These are phyloP conservation scores for Fraxinus sp. DNA, from an alignment of 305 asterid genomes.

Conservation along the genomic window DNA sequence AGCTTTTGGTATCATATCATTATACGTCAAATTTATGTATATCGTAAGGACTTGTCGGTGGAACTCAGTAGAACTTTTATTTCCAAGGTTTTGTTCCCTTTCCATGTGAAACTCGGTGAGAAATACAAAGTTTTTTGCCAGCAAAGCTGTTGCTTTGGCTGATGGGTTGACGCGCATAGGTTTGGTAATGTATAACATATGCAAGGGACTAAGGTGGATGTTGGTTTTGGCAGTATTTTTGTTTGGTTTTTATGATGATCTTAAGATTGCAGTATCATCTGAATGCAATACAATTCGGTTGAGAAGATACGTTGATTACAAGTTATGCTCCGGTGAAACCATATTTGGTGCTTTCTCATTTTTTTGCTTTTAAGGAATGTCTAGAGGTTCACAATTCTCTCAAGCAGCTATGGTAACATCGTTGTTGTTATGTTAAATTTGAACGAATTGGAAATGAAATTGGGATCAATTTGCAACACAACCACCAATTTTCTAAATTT, in stretches of 20 bases:
- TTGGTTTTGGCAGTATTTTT: background rate
- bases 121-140: background rate
- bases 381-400: background rate
- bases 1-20: background rate
- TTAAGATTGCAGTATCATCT: background rate
- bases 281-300: background rate
- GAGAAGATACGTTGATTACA: background rate
- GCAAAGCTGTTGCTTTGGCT: background rate
- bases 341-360: background rate
- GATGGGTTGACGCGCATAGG: background rate
- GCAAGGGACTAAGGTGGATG: background rate
- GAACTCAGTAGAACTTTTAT: background rate
- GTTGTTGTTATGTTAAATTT: background rate
- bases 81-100: background rate
- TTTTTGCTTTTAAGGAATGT: background rate
- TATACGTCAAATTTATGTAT: background rate
- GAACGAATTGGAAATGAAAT: background rate
- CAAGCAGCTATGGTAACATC: background rate
- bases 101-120: background rate
- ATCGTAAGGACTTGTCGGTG: background rate
- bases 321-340: background rate
- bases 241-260: background rate
- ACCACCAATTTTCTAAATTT: background rate
- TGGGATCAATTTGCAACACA: background rate
- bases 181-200: background rate